Percentiles rank a stretch among this genome's conserved stretches.
Conservation (phyloP, 1,284 basidiomycete species). For the Puccinia horiana region DNA sequence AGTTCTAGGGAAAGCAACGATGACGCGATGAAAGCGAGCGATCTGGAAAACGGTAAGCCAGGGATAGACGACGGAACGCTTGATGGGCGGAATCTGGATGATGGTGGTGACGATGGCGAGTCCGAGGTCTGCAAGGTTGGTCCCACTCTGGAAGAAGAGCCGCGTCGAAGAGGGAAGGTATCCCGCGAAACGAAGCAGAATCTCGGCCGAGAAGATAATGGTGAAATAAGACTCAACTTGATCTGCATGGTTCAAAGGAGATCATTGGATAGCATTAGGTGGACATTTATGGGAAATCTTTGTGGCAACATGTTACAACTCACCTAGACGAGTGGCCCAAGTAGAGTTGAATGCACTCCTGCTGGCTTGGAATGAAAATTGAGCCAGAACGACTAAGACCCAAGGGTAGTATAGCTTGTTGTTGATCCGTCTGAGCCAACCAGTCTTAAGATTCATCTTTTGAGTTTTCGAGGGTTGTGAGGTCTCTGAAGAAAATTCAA, state of each 20-base stretch:
- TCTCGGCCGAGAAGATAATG: slow-evolving; percentile 83
- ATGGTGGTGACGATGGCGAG: slow-evolving; percentile 77
- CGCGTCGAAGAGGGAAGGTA: slow-evolving; percentile 77
- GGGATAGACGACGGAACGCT: slow-evolving; percentile 69
- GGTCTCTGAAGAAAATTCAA: slow-evolving; percentile 56
- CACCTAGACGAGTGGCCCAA: slow-evolving; percentile 59
- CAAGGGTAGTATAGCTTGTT: slow-evolving; percentile 52
- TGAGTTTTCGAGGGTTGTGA: slow-evolving; percentile 55
- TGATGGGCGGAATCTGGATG: slow-evolving; percentile 81
- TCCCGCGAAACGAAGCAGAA: slow-evolving; percentile 72
- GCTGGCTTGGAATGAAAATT: slow-evolving; percentile 75
- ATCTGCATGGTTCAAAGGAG: slow-evolving; percentile 56
- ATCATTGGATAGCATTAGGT: neutral
- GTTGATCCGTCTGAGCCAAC: slow-evolving; percentile 36
- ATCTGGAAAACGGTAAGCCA: slow-evolving; percentile 93
- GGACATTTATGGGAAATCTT: neutral
- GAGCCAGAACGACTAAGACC: slow-evolving; percentile 66
- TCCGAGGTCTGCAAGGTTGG: slow-evolving; percentile 78
- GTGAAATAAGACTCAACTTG: slow-evolving; percentile 78
- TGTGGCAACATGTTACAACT: neutral
- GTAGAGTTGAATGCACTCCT: slow-evolving; percentile 66
- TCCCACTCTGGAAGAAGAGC: slow-evolving; percentile 68
- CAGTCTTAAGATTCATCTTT: slow-evolving; percentile 54
- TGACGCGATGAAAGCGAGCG: slow-evolving; percentile 87
- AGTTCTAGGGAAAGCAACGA: slow-evolving; percentile 84